Evolutionary conservation across 306 rosid genomes (phyloP).

Genomic region (Biancaea sappan): DNA sequence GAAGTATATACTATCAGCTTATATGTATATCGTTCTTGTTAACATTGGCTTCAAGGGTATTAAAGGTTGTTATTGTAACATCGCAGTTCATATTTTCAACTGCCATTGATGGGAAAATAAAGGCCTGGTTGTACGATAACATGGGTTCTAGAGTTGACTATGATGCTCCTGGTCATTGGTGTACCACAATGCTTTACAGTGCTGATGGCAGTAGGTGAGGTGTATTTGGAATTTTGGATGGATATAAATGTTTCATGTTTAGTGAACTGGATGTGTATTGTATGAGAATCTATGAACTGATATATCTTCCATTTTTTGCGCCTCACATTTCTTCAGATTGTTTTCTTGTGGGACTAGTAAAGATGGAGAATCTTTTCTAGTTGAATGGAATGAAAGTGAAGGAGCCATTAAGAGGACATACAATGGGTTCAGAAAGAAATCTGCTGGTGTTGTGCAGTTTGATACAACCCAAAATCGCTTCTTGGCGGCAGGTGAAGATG

Average conservation of each 20-base stretch:
- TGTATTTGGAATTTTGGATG: conserved; percentile 25
- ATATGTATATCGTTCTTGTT: conserved; percentile 44
- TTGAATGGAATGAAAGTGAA: conserved; percentile 92
- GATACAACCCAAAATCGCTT: conserved; percentile 82
- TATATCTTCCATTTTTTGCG: neutral
- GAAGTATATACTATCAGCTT: neutral
- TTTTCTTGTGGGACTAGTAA: conserved; percentile 95
- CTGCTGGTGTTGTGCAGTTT: conserved; percentile 77
- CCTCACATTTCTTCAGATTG: conserved; percentile 49
- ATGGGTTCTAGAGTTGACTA: conserved; percentile 86
- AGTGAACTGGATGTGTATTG: conserved; percentile 1
- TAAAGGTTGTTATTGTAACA: conserved; percentile 37
- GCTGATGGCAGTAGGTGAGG: conserved; percentile 85
- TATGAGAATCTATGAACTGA: conserved; percentile 1
- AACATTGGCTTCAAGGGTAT: conserved; percentile 39
- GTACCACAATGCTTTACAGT: conserved; percentile 83
- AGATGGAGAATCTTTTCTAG: conserved; percentile 84
- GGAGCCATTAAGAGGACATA: conserved; percentile 78
- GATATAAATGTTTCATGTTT: neutral
- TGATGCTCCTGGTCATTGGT: conserved; percentile 89
- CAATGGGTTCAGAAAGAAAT: conserved; percentile 77
- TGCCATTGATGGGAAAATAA: conserved; percentile 86
- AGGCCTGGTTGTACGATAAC: conserved; percentile 86
- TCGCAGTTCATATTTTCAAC: conserved; percentile 89
- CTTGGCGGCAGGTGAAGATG: conserved; percentile 89